Conservation (phyloP, 2,329 filamentous ascomycete genomes). For the Cladophialophora yegresii region DNA sequence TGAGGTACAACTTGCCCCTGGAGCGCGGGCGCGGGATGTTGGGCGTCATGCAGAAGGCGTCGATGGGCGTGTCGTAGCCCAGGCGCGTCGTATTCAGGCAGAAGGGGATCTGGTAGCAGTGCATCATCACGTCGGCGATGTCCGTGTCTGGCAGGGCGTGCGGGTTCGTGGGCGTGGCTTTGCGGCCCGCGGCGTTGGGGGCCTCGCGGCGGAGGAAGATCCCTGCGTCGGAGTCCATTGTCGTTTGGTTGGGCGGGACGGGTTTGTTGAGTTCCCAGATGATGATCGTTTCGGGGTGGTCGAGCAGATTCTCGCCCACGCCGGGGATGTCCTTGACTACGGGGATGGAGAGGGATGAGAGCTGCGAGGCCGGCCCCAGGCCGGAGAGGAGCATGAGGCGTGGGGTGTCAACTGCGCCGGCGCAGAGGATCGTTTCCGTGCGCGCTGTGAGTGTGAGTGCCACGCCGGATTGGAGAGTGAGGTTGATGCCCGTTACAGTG, state of each 20-base stretch:
- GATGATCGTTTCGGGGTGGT: slow-evolving; percentile 67
- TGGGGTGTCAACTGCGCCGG: slow-evolving; percentile 79
- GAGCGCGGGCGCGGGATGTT: slow-evolving; percentile 84
- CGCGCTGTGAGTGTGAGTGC: slow-evolving; percentile 61
- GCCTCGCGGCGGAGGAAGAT: slow-evolving; percentile 81
- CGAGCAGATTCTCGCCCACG: slow-evolving; percentile 65
- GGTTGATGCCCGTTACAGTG: slow-evolving; percentile 71
- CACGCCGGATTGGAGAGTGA: slow-evolving; percentile 64
- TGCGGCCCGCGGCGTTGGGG: slow-evolving; percentile 64
- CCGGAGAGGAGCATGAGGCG: slow-evolving; percentile 61
- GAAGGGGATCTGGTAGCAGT: slow-evolving; percentile 95
- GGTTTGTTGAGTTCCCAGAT: slow-evolving; percentile 79
- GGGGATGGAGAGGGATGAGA: slow-evolving; percentile 57
- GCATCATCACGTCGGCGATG: slow-evolving; percentile 89
- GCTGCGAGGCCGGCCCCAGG: slow-evolving; percentile 55
- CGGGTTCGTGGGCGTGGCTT: slow-evolving; percentile 46
- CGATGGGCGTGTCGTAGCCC: slow-evolving; percentile 69
- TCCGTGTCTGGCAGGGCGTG: slow-evolving; percentile 64
- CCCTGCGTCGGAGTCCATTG: slow-evolving; percentile 87
- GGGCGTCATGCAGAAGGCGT: slow-evolving; percentile 91
- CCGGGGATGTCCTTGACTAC: slow-evolving; percentile 62
- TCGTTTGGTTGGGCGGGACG: slow-evolving; percentile 76
- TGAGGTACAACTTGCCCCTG: slow-evolving; percentile 74
- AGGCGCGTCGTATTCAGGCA: slow-evolving; percentile 80
- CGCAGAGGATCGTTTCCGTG: slow-evolving; percentile 76